A percentile compares a stretch with the other conserved stretches of the same genome.
Conservation (phyloP, 2,329 filamentous ascomycete species). For the Cytospora mali region DNA sequence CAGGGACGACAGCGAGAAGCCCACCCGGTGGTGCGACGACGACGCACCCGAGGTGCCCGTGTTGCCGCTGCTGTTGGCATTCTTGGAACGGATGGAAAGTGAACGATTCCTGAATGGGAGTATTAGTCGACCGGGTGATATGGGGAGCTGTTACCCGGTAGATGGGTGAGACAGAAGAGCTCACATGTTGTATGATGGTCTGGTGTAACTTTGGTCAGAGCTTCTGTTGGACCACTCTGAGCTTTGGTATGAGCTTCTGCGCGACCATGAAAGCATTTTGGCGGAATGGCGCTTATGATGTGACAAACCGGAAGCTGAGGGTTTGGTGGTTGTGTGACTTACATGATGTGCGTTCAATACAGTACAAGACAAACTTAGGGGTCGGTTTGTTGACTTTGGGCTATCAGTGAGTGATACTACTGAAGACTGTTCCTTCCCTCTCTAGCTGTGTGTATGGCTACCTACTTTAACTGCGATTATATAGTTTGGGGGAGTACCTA, state of each 20-base stretch:
- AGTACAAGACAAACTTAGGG: background rate
- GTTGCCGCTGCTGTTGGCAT: constrained; percentile 45
- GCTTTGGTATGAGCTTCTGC: constrained; percentile 28
- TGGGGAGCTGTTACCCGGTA: background rate
- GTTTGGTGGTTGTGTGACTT: constrained; percentile 25
- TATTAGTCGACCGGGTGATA: background rate
- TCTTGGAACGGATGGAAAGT: constrained; percentile 72
- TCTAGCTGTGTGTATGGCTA: constrained; percentile 11
- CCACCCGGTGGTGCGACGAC: constrained; percentile 56
- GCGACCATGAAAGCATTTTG: constrained; percentile 24
- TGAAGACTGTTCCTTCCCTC: constrained; percentile 20
- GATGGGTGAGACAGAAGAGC: background rate
- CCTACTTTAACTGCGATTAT: background rate
- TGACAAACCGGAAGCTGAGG: background rate
- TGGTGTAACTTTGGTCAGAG: constrained; percentile 15
- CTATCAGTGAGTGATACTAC: background rate
- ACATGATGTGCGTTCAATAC: constrained; percentile 29
- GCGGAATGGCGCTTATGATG: background rate
- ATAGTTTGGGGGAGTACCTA: no score
- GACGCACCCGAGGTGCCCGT: constrained; percentile 43
- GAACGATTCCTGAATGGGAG: constrained; percentile 65
- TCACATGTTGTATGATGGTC: constrained; percentile 22
- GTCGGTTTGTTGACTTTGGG: background rate
- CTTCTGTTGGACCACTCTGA: constrained; percentile 26
- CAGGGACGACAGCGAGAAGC: constrained; percentile 84